Evolutionary conservation across 306 rosid genomes (phyloP).

Genomic region (Adenanthera pavonina): DNA sequence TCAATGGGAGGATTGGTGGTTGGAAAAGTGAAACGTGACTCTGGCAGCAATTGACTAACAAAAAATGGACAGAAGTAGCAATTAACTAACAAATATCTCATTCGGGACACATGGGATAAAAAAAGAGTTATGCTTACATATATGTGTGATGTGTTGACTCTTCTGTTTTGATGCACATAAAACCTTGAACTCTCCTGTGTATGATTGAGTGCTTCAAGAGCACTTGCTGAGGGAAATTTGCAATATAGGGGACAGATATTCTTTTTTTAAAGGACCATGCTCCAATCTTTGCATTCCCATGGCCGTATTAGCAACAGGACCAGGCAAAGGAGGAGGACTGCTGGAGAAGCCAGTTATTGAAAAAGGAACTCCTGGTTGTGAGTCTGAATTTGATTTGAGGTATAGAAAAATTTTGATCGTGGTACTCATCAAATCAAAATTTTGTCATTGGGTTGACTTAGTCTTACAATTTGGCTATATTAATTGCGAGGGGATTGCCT

Average conservation of each 20-base stretch:
- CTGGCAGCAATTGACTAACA: not conserved
- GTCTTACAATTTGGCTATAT: not conserved
- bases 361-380: constrained; percentile 64
- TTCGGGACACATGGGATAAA: not conserved
- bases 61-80: not conserved
- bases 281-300: constrained; percentile 55
- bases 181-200: constrained; percentile 17
- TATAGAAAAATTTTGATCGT: constrained; percentile 37
- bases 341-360: constrained; percentile 69
- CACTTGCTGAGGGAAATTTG: constrained; percentile 24
- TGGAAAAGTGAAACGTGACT: not conserved
- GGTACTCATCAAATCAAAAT: constrained; percentile 15
- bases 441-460: not conserved
- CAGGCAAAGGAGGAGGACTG: constrained; percentile 71
- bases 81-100: not conserved
- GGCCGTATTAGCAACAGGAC: constrained; percentile 50
- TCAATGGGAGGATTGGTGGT: not conserved
- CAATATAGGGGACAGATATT: constrained; percentile 63
- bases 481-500: not conserved
- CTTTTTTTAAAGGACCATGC: constrained; percentile 61
- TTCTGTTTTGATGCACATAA: constrained; percentile 11
- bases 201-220: constrained; percentile 26
- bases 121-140: not conserved
- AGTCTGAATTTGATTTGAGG: constrained; percentile 76
- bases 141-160: not conserved